A percentile compares a stretch with the other conserved stretches of the same genome.
These are phyloP conservation scores for Tetradesmus obliquus DNA, from an alignment of 139 green algal species.

Conservation along the genomic window DNA sequence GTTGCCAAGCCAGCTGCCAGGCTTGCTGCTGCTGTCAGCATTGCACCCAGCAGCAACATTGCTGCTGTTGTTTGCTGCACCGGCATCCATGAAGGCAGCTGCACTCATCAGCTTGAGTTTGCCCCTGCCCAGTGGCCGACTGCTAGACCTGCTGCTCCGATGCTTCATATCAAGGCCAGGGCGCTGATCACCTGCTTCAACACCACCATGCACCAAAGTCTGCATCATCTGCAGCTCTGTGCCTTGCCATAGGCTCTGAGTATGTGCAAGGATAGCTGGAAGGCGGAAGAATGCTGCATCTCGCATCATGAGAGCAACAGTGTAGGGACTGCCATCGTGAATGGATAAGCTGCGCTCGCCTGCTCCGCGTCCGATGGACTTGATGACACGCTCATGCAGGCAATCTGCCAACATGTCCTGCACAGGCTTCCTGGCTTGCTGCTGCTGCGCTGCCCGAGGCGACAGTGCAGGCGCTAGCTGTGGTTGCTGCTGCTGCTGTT, in stretches of 20 bases:
- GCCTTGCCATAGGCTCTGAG: background rate
- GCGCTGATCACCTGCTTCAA: background rate
- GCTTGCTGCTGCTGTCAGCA: background rate
- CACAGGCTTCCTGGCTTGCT: background rate
- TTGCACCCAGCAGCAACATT: background rate
- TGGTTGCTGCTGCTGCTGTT: background rate
- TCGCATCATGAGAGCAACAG: background rate
- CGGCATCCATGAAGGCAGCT: background rate
- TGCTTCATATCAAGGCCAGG: background rate
- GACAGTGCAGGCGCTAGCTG: background rate
- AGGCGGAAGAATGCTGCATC: background rate
- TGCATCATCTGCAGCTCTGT: background rate
- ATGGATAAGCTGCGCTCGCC: background rate
- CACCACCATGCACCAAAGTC: background rate
- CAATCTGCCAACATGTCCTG: background rate
- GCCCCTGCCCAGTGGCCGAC: background rate
- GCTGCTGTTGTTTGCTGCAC: background rate
- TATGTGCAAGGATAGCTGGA: slow-evolving; percentile 9
- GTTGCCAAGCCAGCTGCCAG: background rate
- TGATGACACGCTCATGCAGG: background rate
- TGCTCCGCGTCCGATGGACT: background rate
- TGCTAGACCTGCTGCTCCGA: background rate
- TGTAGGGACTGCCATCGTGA: slow-evolving; percentile 22
- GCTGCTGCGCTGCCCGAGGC: background rate
- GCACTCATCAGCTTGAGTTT: background rate